Evolutionary conservation across 2,329 filamentous ascomycete genomes (phyloP), one percentile per base, ranked within the genome.

Genomic region (Stagonosporopsis cucurbitacearum): DNA sequence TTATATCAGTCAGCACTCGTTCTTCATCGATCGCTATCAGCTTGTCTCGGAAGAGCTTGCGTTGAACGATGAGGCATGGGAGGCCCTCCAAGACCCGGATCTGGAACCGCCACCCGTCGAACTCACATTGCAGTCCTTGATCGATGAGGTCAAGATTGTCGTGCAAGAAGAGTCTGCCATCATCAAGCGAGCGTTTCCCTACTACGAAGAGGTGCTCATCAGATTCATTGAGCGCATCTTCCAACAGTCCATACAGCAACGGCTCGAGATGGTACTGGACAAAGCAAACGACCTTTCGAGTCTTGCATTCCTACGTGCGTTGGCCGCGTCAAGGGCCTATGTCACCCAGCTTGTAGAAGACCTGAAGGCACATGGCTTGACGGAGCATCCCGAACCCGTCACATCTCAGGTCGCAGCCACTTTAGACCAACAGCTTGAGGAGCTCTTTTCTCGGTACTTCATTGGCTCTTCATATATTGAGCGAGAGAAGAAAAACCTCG

Each of bases 1-100:
- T 11, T 99, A 98, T 75, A 94, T 99, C 71, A 99, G 99, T 72
- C 95, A 99, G 75, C 96, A 99, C 77, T 92, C 96, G 70, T 99
- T 99, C 82, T 99, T 99, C 78, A 97, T 99, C 70, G 95, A 98
- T 72, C 85, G 93, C 23, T 95, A 92, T 64, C 94, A 98, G 74
- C 81, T 99, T 54, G 88, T 96, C 45, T 90, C 89, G 0, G 93
- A 96, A 68, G 93, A 96, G 73, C 86, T 96, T 15, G 84, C 84
- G 2, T 84, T 86, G 12, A 91, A 95, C 66, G 84, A 79, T n/a
- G 82, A 85, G 44, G 83, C 79, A 2, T 97, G 94, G 93, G 94
- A 98, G 54, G 88, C 89, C 64, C 82, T 99, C 48, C 94, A 96
- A 42, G 95, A 99, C 70, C 96, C 96, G 0, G 95, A 99, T 77